phyloP scores from a whole-genome alignment of 1,284 basidiomycete genomes.

The Coniophora puteana region DNA sequence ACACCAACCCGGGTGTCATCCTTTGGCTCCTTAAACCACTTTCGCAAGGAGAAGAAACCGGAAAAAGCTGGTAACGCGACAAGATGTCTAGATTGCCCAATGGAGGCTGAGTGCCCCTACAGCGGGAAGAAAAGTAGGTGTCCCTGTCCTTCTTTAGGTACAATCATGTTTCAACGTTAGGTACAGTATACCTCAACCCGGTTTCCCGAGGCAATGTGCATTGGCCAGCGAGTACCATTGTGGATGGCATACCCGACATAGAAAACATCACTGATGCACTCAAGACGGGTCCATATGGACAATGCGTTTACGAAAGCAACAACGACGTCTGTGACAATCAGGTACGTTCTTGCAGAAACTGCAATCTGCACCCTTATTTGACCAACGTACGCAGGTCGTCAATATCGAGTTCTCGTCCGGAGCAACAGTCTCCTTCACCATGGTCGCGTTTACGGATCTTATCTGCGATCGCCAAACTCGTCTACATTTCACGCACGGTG shows the following conservation, averaged over 20 bases:
- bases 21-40: slow-evolving; percentile 81
- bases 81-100: slow-evolving; percentile 71
- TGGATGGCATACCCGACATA: slow-evolving; percentile 76
- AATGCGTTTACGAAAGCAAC: slow-evolving; percentile 77
- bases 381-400: slow-evolving; percentile 47
- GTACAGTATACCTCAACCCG: slow-evolving; percentile 67
- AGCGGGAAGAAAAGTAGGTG: slow-evolving; percentile 79
- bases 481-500: slow-evolving; percentile 78
- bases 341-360: slow-evolving; percentile 17
- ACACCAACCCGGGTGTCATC: slow-evolving; percentile 70
- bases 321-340: slow-evolving; percentile 85
- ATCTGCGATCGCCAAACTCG: slow-evolving; percentile 76
- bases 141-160: slow-evolving; percentile 10
- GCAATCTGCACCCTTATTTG: not conserved
- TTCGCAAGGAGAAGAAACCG: slow-evolving; percentile 72
- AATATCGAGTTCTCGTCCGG: slow-evolving; percentile 80
- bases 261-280: slow-evolving; percentile 72
- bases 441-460: slow-evolving; percentile 70
- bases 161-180: slow-evolving; percentile 3
- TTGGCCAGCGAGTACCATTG: slow-evolving; percentile 67
- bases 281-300: slow-evolving; percentile 67
- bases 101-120: slow-evolving; percentile 73
- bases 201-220: slow-evolving; percentile 48
- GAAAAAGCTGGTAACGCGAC: slow-evolving; percentile 58
- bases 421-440: slow-evolving; percentile 76